phyloP scores from a whole-genome alignment of 2,329 filamentous ascomycete species.

The Fusarium sp. region DNA sequence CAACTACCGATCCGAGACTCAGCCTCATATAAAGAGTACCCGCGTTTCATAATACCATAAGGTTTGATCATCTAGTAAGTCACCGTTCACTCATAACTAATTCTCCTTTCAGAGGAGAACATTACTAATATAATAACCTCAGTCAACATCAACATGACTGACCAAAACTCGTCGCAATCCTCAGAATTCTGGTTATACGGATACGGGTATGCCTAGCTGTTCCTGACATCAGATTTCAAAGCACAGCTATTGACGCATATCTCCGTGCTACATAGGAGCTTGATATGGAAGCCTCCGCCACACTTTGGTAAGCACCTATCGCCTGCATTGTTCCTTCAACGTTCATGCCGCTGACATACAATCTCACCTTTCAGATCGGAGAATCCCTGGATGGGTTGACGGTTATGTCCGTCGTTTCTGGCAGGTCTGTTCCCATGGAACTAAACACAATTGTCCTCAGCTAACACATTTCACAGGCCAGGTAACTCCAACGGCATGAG shows the following conservation, averaged over 20 bases:
- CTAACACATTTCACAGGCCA: conserved; percentile 46
- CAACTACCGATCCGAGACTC: conserved; percentile 4
- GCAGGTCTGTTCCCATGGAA: conserved; percentile 75
- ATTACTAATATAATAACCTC: conserved; percentile 30
- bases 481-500: conserved; percentile 37
- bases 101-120: background rate
- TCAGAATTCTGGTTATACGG: conserved; percentile 95
- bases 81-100: background rate
- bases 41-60: background rate
- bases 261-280: conserved; percentile 64
- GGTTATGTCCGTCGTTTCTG: conserved; percentile 97
- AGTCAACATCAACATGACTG: conserved; percentile 51
- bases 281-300: conserved; percentile 98
- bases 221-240: conserved; percentile 14
- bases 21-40: background rate
- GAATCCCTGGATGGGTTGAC: conserved; percentile 88
- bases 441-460: background rate
- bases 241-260: conserved; percentile 7
- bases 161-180: conserved; percentile 46
- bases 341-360: conserved; percentile 6
- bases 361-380: conserved; percentile 70
- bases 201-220: conserved; percentile 76
- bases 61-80: background rate
- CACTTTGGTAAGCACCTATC: conserved; percentile 84
- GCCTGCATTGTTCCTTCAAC: conserved; percentile 2